Evolutionary conservation across 2,329 filamentous ascomycete species (phyloP).

Genomic region (Ophiognomonia clavigignenti-juglandacearum): DNA sequence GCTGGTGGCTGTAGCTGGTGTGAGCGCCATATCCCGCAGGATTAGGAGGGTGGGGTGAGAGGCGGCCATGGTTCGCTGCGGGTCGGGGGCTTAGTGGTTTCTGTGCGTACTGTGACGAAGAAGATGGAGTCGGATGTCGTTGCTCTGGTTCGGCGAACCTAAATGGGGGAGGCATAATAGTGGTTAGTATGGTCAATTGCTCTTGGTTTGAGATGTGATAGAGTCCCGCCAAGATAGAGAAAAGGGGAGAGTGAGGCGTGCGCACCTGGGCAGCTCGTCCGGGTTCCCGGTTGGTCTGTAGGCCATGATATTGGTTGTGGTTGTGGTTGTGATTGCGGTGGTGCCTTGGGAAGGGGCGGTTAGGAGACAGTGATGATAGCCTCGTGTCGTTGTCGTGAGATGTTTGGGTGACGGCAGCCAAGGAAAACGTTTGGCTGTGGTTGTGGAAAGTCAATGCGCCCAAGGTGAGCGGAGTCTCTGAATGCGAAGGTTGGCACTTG

Average conservation of each 20-base stretch:
- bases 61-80: conserved; percentile 19
- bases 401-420: too few relatives aligned
- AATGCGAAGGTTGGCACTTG: not conserved
- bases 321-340: too few relatives aligned
- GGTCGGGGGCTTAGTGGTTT: conserved; percentile 42
- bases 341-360: too few relatives aligned
- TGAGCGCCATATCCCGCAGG: conserved; percentile 8
- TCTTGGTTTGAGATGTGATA: too few relatives aligned
- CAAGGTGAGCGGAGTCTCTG: not conserved
- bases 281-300: conserved; percentile 92
- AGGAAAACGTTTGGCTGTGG: too few relatives aligned
- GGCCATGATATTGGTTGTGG: conserved; percentile 59
- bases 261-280: conserved; percentile 88
- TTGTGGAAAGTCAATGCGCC: too few relatives aligned
- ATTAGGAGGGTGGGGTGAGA: conserved; percentile 7
- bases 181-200: too few relatives aligned
- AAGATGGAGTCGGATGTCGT: conserved; percentile 18
- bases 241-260: not conserved
- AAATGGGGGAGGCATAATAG: conserved; percentile 7
- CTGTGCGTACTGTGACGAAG: conserved; percentile 39
- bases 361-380: too few relatives aligned
- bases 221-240: conserved; percentile 1
- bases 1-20: conserved; percentile 12
- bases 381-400: too few relatives aligned
- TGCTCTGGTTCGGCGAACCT: conserved; percentile 50